Evolutionary conservation across 805 yeast genomes (phyloP).

Genomic region (Saccharomycopsis amapae): DNA sequence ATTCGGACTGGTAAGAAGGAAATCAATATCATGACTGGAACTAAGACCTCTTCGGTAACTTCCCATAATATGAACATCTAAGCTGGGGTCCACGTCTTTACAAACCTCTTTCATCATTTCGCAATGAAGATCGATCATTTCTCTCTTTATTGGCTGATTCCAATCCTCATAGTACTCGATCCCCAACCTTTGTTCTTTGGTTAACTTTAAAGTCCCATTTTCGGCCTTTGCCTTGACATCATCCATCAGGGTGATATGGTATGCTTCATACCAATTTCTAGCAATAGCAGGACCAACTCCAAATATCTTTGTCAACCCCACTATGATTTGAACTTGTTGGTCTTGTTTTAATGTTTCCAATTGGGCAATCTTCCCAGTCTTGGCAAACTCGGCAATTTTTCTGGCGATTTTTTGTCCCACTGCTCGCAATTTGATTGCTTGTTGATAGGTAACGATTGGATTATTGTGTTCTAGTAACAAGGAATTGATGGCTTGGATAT

Average conservation of each 20-base stretch:
- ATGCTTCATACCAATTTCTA: constrained; percentile 31
- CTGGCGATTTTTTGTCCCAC: constrained; percentile 34
- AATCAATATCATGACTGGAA: constrained; percentile 47
- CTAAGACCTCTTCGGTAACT: constrained; percentile 44
- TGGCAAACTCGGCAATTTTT: constrained; percentile 41
- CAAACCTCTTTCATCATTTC: constrained; percentile 27
- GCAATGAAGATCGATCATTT: constrained; percentile 37
- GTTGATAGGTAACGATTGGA: constrained; percentile 30
- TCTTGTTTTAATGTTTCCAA: constrained; percentile 25
- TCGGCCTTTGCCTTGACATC: constrained; percentile 30
- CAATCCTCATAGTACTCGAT: constrained; percentile 43
- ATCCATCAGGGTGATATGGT: constrained; percentile 33
- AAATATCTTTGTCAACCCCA: constrained; percentile 34
- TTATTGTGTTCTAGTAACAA: constrained; percentile 26
- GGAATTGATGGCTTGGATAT: constrained; percentile 37
- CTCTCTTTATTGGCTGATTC: constrained; percentile 37
- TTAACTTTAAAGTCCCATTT: constrained; percentile 19
- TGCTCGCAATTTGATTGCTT: constrained; percentile 36
- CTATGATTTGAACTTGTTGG: constrained; percentile 26
- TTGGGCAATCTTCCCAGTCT: constrained; percentile 29
- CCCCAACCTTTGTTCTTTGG: constrained; percentile 32
- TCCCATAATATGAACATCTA: constrained; percentile 39
- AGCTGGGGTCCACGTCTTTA: constrained; percentile 30
- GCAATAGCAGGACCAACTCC: constrained; percentile 45
- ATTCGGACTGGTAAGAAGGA: constrained; percentile 35